Conservation (phyloP, 495 filamentous ascomycete species). For the Filosporella fistucella region DNA sequence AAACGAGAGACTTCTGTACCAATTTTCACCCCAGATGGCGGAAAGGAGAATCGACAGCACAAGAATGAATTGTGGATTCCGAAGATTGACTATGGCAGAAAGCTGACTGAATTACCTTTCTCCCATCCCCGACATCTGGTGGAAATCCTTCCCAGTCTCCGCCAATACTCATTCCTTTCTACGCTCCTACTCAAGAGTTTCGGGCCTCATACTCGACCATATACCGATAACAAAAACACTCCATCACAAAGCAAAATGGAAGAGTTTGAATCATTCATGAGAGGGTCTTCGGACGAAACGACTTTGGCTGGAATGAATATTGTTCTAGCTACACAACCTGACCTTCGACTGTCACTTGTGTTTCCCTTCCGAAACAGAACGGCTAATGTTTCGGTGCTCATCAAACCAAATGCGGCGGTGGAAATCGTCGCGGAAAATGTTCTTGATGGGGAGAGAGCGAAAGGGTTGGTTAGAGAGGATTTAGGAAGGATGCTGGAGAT, state of each 20-base stretch:
- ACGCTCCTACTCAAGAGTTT: constrained; percentile 62
- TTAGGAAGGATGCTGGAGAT: constrained; percentile 33
- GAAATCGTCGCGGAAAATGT: constrained; percentile 34
- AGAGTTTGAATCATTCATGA: constrained; percentile 33
- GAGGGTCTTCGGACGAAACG: constrained; percentile 3
- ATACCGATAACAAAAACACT: background rate
- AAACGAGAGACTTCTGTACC: constrained; percentile 13
- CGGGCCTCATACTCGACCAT: constrained; percentile 12
- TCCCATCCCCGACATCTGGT: constrained; percentile 82
- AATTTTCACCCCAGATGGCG: constrained; percentile 29
- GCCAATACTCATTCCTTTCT: constrained; percentile 70
- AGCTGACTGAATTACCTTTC: constrained; percentile 71
- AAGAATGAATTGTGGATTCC: constrained; percentile 65
- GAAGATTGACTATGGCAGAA: constrained; percentile 63
- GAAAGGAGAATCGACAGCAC: constrained; percentile 48
- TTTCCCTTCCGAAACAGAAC: constrained; percentile 41
- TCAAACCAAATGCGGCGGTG: constrained; percentile 58
- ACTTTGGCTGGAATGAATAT: constrained; percentile 41
- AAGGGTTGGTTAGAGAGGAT: constrained; percentile 9
- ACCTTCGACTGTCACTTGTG: constrained; percentile 41
- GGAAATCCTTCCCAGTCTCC: constrained; percentile 66
- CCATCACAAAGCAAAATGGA: constrained; percentile 23
- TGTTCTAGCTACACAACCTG: constrained; percentile 37
- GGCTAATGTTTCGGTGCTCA: constrained; percentile 34
- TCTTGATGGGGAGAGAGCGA: constrained; percentile 8